phyloP scores from a whole-genome alignment of 2,329 filamentous ascomycete species.

The Monilinia fructigena region DNA sequence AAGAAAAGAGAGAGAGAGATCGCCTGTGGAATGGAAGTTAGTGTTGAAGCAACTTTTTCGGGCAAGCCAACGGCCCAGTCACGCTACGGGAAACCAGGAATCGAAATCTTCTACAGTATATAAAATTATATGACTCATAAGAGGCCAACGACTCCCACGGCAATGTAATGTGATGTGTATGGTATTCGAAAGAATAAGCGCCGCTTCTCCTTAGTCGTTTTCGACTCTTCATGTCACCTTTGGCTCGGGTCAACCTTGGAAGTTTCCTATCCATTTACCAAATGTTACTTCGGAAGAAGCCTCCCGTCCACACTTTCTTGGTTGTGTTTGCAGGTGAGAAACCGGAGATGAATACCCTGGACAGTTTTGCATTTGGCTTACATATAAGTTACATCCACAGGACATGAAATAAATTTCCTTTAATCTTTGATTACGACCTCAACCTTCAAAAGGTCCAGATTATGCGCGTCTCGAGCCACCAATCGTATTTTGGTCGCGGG shows the following conservation, averaged over 20 bases:
- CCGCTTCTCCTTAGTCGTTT: slow-evolving; percentile 11
- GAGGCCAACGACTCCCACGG: not conserved
- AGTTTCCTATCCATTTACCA: slow-evolving; percentile 2
- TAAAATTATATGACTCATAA: slow-evolving; percentile 1
- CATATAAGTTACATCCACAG: not conserved
- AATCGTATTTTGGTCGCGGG: slow-evolving; percentile 8
- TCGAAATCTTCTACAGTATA: not conserved
- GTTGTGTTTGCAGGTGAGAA: slow-evolving; percentile 7
- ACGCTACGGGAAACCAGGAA: not conserved
- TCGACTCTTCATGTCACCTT: not conserved
- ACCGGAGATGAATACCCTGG: slow-evolving; percentile 3
- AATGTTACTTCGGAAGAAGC: slow-evolving; percentile 11
- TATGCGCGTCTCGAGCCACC: slow-evolving; percentile 18
- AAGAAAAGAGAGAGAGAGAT: too few relatives aligned
- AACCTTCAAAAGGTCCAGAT: slow-evolving; percentile 14
- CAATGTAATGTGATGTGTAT: slow-evolving; percentile 1
- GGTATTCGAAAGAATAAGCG: slow-evolving; percentile 19
- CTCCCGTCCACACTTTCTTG: slow-evolving; percentile 11
- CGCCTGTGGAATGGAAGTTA: not conserved
- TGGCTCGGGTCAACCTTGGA: slow-evolving; percentile 12
- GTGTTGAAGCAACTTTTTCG: not conserved
- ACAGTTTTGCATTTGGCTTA: not conserved
- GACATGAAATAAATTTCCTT: slow-evolving; percentile 5
- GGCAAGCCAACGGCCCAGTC: slow-evolving; percentile 15
- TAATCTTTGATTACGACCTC: slow-evolving; percentile 15